Evolutionary conservation across 352 stramenopile genomes (phyloP), one percentile per base, ranked within the genome.

Genomic region (Phytophthora aleatoria): DNA sequence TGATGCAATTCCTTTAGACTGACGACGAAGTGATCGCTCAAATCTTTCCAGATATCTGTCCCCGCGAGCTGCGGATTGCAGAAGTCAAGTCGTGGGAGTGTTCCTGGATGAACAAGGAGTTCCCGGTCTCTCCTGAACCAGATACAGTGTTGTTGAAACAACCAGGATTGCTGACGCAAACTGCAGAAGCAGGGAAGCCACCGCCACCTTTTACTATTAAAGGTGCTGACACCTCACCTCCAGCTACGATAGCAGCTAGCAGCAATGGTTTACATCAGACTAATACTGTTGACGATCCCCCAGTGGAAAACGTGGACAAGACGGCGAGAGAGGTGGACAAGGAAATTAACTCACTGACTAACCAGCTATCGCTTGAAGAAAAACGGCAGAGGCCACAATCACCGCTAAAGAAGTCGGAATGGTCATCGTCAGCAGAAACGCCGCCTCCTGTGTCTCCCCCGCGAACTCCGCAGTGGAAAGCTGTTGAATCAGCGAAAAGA

Each of bases 71-170:
- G 50, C 73, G 87, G n/a, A 81, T 95, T 53, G 85, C 83, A 26
- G 87, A 95, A 63, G 85, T 95, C 0, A 84, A 81, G n/a, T 89
- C 79, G 7, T 95, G 87, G 87, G 39, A 83, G n/a, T 91, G 81
- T 64, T 53, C 56, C 13, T 95, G 85, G 87, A 91, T 92, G 82
- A 47, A 89, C 5, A 57, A 61, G 20, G 43, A 79, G 0, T 83
- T 80, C 42, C 47, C 16, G 4, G 62, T 69, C n/a, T 49, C 48
- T 36, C 15, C 58, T 15, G 50, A 64, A 13, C 11, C 36, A n/a
- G 36, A 67, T 16, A 26, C 38, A 35, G 10, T 5, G 42, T 28
- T 53, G 39, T 16, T 49, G 52, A 11, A 58, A 27, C 27, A 53
- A 41, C 38, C 43, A 24, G 60, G 61, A 31, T 10, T 60, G 36